phyloP scores from a whole-genome alignment of 352 stramenopile species.

The Globisporangium emineosum region DNA sequence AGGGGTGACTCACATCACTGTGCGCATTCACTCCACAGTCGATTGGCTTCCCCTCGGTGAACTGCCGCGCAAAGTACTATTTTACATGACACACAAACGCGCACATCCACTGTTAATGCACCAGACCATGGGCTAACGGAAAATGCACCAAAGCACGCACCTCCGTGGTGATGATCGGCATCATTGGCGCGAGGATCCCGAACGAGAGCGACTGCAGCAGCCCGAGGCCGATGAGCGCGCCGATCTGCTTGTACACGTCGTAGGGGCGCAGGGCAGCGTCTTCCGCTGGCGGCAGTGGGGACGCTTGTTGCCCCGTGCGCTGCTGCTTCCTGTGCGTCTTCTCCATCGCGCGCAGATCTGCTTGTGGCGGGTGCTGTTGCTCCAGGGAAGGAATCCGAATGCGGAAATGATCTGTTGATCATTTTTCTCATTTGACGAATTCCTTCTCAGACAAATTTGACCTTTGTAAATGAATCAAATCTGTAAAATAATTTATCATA shows the following conservation, averaged over 20 bases:
- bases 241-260: slow-evolving; percentile 29
- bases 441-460: neutral
- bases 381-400: neutral
- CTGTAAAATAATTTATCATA: neutral
- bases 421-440: neutral
- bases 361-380: neutral
- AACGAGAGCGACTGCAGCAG: slow-evolving; percentile 54
- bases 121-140: neutral
- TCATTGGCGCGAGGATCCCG: slow-evolving; percentile 60
- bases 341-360: neutral
- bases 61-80: slow-evolving; percentile 73
- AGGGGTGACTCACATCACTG: slow-evolving; percentile 23
- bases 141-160: slow-evolving; percentile 16
- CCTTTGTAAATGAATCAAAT: neutral
- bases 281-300: neutral
- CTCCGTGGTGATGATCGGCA: slow-evolving; percentile 69
- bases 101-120: neutral
- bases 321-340: neutral
- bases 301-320: neutral
- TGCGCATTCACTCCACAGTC: slow-evolving; percentile 52
- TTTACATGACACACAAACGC: slow-evolving; percentile 2
- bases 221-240: slow-evolving; percentile 40
- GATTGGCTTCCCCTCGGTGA: slow-evolving; percentile 41
- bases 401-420: too few relatives aligned
- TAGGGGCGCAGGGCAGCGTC: slow-evolving; percentile 1